A percentile compares a stretch with the other conserved stretches of the same genome.
phyloP scores from a whole-genome alignment of 2,329 filamentous ascomycete genomes.

The Leptographium lundbergii region DNA sequence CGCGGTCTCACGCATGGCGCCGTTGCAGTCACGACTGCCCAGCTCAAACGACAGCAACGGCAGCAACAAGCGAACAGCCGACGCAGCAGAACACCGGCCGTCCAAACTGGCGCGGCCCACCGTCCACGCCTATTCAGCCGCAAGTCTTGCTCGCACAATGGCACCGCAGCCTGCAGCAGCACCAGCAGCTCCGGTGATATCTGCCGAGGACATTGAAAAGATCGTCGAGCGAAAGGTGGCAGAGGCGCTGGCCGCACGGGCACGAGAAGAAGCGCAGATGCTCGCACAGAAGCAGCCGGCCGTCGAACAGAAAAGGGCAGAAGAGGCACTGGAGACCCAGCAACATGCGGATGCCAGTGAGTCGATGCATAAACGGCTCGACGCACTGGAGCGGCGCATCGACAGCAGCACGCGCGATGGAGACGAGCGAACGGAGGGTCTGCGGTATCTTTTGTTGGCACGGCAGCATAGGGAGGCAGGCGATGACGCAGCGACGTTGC shows the following conservation, averaged over 20 bases:
- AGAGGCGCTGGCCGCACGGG: constrained; percentile 73
- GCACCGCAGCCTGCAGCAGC: constrained; percentile 9
- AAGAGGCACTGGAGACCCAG: constrained; percentile 17
- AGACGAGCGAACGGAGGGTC: constrained; percentile 65
- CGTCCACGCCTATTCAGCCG: constrained; percentile 5
- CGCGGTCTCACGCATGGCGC: constrained; percentile 5
- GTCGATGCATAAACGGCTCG: constrained; percentile 67
- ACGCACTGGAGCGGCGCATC: constrained; percentile 77
- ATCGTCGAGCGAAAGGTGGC: constrained; percentile 86
- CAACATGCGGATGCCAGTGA: constrained; percentile 25
- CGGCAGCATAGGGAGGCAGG: constrained; percentile 80
- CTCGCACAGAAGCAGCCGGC: constrained; percentile 24
- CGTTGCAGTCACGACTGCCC: constrained; percentile 19
- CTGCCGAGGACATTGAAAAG: constrained; percentile 69
- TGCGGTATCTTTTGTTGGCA: constrained; percentile 80
- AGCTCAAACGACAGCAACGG: not conserved
- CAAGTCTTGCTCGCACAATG: not conserved
- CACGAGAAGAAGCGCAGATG: constrained; percentile 28
- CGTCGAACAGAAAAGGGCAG: constrained; percentile 18
- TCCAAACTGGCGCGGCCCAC: constrained; percentile 29
- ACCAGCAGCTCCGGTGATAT: constrained; percentile 34
- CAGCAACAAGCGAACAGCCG: constrained; percentile 25
- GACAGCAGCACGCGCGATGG: constrained; percentile 40
- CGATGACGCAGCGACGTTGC: constrained; percentile 64
- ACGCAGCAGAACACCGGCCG: constrained; percentile 24